Base-by-base conservation (phyloP, 129 eudicot species). In the Smallanthus sonchifolius region DNA sequence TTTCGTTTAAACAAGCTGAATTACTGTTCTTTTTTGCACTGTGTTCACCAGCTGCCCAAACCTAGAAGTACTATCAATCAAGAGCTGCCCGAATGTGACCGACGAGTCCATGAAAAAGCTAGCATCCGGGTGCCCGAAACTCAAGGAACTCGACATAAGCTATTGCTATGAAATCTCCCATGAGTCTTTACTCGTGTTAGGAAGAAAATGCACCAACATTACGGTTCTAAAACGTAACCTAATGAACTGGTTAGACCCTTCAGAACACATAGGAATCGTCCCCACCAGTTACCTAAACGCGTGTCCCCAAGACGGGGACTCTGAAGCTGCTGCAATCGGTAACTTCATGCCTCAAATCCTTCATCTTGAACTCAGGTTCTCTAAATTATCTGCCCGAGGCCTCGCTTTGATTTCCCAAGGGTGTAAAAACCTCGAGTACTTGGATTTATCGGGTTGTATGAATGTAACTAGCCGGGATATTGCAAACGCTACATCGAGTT, bases 81-180 rank as follows among this genome's bases (percentile, higher is more conserved):
- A 82, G 82, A 95, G 96, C 81, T 81, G 85, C 65, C 91, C 90
- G 35, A 86, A 78, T 40, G 94, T 95, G 10, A 88, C 91, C 1
- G 96, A 95, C 49, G 80, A 71, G 47, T 74, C 76, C 35, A 88
- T 91, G 83, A 30, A 79, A 38, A 84, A 80, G 51, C 72, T 95
- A 72, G 90, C 99, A 37, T 74, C 84, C 4, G 79, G 79, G 4
- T 95, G 99, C 82, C 91, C 92, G 40, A 83, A 81, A 60, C 90
- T 95, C 51, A 79, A 19, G 74, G 99, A 95, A 72, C 94, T 95
- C 4, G 96, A 95, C 74, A 85, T 91, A 76, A 95, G 99, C 84
- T 88, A 77, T 74, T 95, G 97, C 90, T 83, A 95, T 8, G 96
- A 95, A 82, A 89, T 95, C 54, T 91, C 99, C 34, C 89, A 91